Evolutionary conservation across 2,329 filamentous ascomycete species (phyloP).

Genomic region (Furcasterigmium sp.): DNA sequence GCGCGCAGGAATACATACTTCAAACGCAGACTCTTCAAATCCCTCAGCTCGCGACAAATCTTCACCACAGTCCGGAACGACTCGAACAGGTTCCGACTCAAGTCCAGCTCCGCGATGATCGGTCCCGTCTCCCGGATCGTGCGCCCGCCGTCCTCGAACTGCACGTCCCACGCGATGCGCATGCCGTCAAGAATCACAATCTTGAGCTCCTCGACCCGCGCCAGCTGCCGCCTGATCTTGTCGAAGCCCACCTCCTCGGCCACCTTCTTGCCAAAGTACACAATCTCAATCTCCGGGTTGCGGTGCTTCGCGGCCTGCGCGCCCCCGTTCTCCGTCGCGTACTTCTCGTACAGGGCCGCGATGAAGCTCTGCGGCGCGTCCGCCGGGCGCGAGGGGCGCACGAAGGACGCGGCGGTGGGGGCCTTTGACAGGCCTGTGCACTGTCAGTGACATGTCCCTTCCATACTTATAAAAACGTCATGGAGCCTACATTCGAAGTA

Average conservation of each 20-base stretch:
- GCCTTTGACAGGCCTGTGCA: constrained; percentile 55
- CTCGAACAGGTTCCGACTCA: constrained; percentile 79
- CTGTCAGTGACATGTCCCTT: no score
- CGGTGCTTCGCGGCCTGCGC: not conserved
- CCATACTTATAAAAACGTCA: no score
- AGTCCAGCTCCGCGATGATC: constrained; percentile 71
- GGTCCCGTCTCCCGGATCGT: constrained; percentile 50
- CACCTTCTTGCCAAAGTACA: constrained; percentile 67
- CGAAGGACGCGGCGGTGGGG: constrained; percentile 75
- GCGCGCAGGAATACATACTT: constrained; percentile 61
- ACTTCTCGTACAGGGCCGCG: constrained; percentile 76
- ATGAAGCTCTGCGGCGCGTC: constrained; percentile 71
- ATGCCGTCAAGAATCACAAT: constrained; percentile 79
- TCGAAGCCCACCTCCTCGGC: constrained; percentile 95
- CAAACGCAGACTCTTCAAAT: constrained; percentile 60
- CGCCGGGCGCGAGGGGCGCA: constrained; percentile 68
- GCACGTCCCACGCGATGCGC: constrained; percentile 44
- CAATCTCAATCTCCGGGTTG: constrained; percentile 41
- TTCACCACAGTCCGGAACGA: constrained; percentile 59
- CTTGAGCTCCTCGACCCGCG: constrained; percentile 70
- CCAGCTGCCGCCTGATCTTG: constrained; percentile 78
- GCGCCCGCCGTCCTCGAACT: constrained; percentile 17
- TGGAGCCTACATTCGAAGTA: constrained; percentile 77
- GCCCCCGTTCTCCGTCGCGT: constrained; percentile 54
- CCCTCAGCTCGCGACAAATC: constrained; percentile 67